Evolutionary conservation across 2,329 filamentous ascomycete species (phyloP), one percentile per base, ranked within the genome.

Genomic region (Paracorniculantispora psalliotae): DNA sequence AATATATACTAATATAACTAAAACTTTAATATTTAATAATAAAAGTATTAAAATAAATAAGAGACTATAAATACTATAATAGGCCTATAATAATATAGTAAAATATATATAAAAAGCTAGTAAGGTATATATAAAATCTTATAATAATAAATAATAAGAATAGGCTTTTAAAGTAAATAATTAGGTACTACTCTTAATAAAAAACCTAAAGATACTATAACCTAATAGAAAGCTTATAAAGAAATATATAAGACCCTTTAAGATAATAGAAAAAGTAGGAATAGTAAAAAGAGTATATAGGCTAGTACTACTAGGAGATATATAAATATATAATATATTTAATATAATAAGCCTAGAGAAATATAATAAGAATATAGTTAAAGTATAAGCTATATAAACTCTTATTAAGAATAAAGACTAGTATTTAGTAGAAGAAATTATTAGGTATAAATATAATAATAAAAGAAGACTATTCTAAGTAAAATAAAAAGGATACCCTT

Each of bases 41-140:
- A 52, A 17, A 25, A 41, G 43, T 50, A 25, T 51, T 43, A 43
- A 25, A 33, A 43, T n/a, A n/a, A n/a, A n/a, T n/a, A n/a, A n/a
- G n/a, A n/a, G n/a, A n/a, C n/a, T n/a, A n/a, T n/a, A n/a, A n/a
- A n/a, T n/a, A n/a, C n/a, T n/a, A n/a, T n/a, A n/a, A n/a, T n/a
- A n/a, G n/a, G 8, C 50, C 28, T 57, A 60, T 43, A 50, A 50
- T 41, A 66, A 1, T 56, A 61, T 35, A 64, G 56, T 28, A 62
- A 67, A 59, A 58, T 70, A 59, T 64, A 67, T 53, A 70, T 72
- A 21, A 23, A 46, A 41, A 60, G 25, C 35, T 26, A 23, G n/a
- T 49, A 60, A 55, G 12, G 33, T 28, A 57, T 41, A 51, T 7
- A 35, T 5, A 43, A 43, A 43, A 43, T 4, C 6, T 3, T 43